A percentile compares a stretch with the other conserved stretches of the same genome.
Conservation (phyloP, 352 stramenopile genomes). For the Globisporangium parvum region DNA sequence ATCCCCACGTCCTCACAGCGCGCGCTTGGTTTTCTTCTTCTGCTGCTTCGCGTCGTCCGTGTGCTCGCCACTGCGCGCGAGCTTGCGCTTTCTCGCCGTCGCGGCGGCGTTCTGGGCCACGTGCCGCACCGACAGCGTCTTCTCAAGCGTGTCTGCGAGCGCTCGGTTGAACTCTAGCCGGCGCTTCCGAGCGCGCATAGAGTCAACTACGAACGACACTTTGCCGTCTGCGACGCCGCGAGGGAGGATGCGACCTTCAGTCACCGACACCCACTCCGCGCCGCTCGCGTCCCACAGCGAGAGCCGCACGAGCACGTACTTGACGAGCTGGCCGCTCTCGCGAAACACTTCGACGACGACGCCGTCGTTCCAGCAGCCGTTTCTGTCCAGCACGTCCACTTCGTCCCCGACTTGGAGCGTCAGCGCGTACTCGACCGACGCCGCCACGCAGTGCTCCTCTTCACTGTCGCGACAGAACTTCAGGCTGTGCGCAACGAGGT, state of each 20-base stretch:
- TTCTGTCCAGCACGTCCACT: slow-evolving; percentile 74
- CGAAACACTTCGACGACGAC: slow-evolving; percentile 57
- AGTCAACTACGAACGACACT: slow-evolving; percentile 31
- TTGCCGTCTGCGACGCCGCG: slow-evolving; percentile 53
- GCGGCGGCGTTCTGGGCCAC: slow-evolving; percentile 20
- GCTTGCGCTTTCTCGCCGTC: slow-evolving; percentile 14
- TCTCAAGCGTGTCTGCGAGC: slow-evolving; percentile 44
- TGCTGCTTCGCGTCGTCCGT: slow-evolving; percentile 2
- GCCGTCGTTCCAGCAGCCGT: slow-evolving; percentile 77
- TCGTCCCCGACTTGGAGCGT: slow-evolving; percentile 48
- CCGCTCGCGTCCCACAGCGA: slow-evolving; percentile 50
- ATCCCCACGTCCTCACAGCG: neutral
- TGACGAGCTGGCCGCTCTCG: slow-evolving; percentile 29
- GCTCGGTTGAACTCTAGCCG: slow-evolving; percentile 41
- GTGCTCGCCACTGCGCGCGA: slow-evolving; percentile 7
- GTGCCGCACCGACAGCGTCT: slow-evolving; percentile 40
- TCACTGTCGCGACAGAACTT: slow-evolving; percentile 14
- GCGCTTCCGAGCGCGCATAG: slow-evolving; percentile 30
- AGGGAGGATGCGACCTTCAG: slow-evolving; percentile 67
- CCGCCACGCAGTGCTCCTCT: slow-evolving; percentile 30
- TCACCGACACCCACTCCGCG: slow-evolving; percentile 65
- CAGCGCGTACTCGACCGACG: slow-evolving; percentile 66
- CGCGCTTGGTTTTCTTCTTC: slow-evolving; percentile 14
- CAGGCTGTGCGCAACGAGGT: slow-evolving; percentile 51
- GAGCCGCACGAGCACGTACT: slow-evolving; percentile 63